Conservation (phyloP, 768 basidiomycete species). For the Russula olivacea region DNA sequence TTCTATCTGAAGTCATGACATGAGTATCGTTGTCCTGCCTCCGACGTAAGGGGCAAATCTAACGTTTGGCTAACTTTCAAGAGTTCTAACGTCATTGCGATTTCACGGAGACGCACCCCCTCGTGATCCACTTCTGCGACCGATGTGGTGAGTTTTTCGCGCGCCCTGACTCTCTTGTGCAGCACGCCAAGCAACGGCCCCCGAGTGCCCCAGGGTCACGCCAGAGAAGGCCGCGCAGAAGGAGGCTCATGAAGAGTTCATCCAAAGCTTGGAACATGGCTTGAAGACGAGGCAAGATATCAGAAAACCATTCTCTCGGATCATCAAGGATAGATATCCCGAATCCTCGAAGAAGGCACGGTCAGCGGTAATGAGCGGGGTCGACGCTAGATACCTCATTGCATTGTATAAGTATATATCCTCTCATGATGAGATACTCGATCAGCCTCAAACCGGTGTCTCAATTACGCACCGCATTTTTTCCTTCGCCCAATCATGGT, state of each 20-base stretch:
- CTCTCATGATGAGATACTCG: too few species aligned
- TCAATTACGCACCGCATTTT: not conserved
- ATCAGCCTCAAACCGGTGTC: not conserved
- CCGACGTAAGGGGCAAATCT: not conserved
- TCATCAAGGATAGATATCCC: not conserved
- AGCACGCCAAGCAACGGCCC: too few species aligned
- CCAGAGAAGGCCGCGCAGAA: not conserved
- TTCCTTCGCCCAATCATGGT: not conserved
- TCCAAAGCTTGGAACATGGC: too few species aligned
- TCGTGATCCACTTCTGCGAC: not conserved
- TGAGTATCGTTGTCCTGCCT: not conserved
- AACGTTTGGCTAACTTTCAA: not conserved
- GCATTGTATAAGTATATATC: too few species aligned
- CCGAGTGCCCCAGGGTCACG: not conserved
- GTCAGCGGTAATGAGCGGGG: too few species aligned
- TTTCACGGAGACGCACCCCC: not conserved
- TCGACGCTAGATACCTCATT: not conserved
- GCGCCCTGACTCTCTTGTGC: too few species aligned
- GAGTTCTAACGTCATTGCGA: not conserved
- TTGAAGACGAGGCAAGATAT: not conserved
- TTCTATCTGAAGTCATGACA: too few species aligned
- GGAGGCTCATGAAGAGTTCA: not conserved
- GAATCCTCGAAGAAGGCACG: not conserved
- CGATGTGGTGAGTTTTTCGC: not conserved
- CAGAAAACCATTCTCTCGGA: not conserved